Evolutionary conservation across 1,139 yeast genomes (phyloP), one percentile per base, ranked within the genome.

Genomic region (Magnusiomyces sp.): DNA sequence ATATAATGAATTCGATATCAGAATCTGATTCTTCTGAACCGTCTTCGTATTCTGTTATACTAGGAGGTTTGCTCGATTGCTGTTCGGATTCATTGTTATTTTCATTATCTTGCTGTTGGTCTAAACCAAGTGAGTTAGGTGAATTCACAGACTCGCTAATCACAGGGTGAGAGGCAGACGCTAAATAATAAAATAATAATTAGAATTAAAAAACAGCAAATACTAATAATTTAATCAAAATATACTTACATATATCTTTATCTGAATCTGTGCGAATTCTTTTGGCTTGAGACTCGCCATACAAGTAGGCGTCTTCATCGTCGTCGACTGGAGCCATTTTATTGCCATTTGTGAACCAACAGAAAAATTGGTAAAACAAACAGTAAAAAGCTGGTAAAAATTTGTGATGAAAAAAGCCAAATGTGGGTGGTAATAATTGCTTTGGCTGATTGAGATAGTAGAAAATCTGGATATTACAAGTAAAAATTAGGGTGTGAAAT

Each of bases 1-100:
- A 80, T 45, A 81, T 79, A 45, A 81, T 77, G 54, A 81, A 77
- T 57, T 81, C 87, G 20, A 81, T 74, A 59, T 80, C 43, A 3
- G 43, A 40, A 16, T 56, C 64, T 20, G 54, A 62, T 27, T 59
- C 60, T 27, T 55, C 59, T 7, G 52, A 59, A 23, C 54, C 59
- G 5, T 53, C 56, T 13, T 57, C 60, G 5, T 55, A 58, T 38
- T 40, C 50, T 3, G 7, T n/a, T 34, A 11, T 43, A 17, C 36
- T 47, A 13, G 31, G 38, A 31, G 11, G 29, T 29, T 20, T 29
- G 10, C 50, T 54, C 1, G 55, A 60, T 2, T 55, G 60, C 23
- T 59, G 59, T 17, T 53, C 27, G 4, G 13, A 7, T 43, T 38
- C 50, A 19, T n/a, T 20, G 47, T 19, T 43, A 37, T 47, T 47